A percentile compares a stretch with the other conserved stretches of the same genome.
Evolutionary conservation across 2,329 filamentous ascomycete species (phyloP).

Genomic region (Aulographum hederae): DNA sequence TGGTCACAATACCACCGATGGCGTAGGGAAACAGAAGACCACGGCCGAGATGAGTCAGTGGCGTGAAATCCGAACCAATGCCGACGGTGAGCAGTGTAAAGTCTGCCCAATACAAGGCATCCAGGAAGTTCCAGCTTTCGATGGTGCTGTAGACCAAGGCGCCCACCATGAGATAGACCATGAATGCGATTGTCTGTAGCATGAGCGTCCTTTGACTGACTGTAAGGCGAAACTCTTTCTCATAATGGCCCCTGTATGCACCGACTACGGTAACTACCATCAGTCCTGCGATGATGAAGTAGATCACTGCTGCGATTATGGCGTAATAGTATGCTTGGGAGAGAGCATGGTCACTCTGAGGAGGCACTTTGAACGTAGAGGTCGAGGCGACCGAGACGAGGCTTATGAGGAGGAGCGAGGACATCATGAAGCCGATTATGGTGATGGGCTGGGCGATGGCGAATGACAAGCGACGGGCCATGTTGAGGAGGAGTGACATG

Average conservation of each 20-base stretch:
- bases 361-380: slow-evolving; percentile 23
- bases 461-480: slow-evolving; percentile 37
- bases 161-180: slow-evolving; percentile 28
- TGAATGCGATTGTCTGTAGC: slow-evolving; percentile 32
- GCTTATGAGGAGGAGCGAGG: slow-evolving; percentile 34
- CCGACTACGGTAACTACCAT: slow-evolving; percentile 38
- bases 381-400: slow-evolving; percentile 28
- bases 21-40: slow-evolving; percentile 35
- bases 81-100: slow-evolving; percentile 38
- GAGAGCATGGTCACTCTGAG: slow-evolving; percentile 25
- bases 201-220: slow-evolving; percentile 36
- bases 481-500: slow-evolving; percentile 36
- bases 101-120: slow-evolving; percentile 37
- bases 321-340: slow-evolving; percentile 42
- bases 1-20: slow-evolving; percentile 33
- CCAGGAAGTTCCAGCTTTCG: slow-evolving; percentile 33
- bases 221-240: slow-evolving; percentile 37
- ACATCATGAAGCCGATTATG: slow-evolving; percentile 38
- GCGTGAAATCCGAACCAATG: slow-evolving; percentile 30
- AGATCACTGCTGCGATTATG: slow-evolving; percentile 36
- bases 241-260: slow-evolving; percentile 33
- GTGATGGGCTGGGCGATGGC: slow-evolving; percentile 39
- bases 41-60: slow-evolving; percentile 29
- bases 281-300: slow-evolving; percentile 35
- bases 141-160: slow-evolving; percentile 28